Conservation (phyloP, 1,139 yeast species). For the Meyerozyma smithsonii region DNA sequence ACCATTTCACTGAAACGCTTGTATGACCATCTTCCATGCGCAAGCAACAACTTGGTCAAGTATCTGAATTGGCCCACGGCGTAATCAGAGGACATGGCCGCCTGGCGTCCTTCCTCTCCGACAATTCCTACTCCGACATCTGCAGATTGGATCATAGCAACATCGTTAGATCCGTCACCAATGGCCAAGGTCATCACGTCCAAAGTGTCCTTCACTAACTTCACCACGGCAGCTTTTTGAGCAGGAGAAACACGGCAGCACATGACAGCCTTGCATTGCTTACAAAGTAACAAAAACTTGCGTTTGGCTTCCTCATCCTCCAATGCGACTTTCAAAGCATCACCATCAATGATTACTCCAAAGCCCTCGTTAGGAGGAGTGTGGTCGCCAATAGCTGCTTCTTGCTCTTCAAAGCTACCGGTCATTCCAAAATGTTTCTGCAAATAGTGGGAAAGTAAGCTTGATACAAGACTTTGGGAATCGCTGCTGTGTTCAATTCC, state of each 20-base stretch:
- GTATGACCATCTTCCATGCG: conserved; percentile 97
- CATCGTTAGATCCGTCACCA: conserved; percentile 98
- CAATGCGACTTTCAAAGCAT: conserved; percentile 73
- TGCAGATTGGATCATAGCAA: conserved; percentile 97
- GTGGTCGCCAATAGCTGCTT: conserved; percentile 64
- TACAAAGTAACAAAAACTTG: conserved; percentile 80
- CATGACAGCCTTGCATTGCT: conserved; percentile 87
- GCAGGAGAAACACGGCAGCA: conserved; percentile 98
- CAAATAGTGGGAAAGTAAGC: conserved; percentile 45
- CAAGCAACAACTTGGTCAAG: conserved; percentile 69
- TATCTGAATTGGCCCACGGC: conserved; percentile 94
- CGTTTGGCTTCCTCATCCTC: conserved; percentile 50
- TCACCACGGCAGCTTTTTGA: conserved; percentile 95
- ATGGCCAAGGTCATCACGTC: conserved; percentile 88
- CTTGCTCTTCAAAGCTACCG: conserved; percentile 52
- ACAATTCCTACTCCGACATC: conserved; percentile 98
- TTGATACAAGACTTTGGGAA: neutral
- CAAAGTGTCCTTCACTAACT: conserved; percentile 68
- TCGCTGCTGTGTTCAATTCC: conserved; percentile 25
- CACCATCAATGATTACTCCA: conserved; percentile 92
- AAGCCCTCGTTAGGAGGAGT: conserved; percentile 70
- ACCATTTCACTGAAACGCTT: conserved; percentile 90
- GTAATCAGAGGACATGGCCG: conserved; percentile 96
- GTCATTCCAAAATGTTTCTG: conserved; percentile 55
- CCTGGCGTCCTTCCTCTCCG: conserved; percentile 98